Base-by-base conservation (phyloP, 1,284 basidiomycete species). In the Takashimella koratensis region DNA sequence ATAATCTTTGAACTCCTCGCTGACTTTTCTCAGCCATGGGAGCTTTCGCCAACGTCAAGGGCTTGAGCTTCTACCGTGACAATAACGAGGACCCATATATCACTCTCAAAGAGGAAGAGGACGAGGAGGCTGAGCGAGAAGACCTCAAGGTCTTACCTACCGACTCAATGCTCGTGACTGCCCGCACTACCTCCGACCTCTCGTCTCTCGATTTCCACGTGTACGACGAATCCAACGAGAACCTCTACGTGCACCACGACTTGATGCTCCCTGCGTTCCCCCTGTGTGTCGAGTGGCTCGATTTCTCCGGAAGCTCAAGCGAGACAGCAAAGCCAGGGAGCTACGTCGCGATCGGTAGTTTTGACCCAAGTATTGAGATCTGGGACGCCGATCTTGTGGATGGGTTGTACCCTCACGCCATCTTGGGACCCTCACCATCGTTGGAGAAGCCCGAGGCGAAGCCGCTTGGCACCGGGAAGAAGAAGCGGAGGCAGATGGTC, bases 311-410 rank as follows among this genome's bases (percentile, higher is more conserved):
- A n/a, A 50, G 59, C 21, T 48, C 56, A 24, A 68, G 74, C 12
- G 79, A 78, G 59, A 57, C 24, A 51, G 58, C 43, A 8, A 55
- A 57, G 39, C 57, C 69, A 10, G 95, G 95, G 26, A 96, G 87
- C 76, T 98, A 88, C 73, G 86, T 99, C 62, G 96, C 96, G 2
- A 94, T 98, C 13, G 95, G 94, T 10, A 95, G 93, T 3, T 86
- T 98, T 63, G 95, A 98, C 64, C 95, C 95, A 13, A 92, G 95
- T 68, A 98, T 99, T 64, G 96, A 99, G 76, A 93, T 99, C 64
- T 98, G 95, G 93, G 92, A 90, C 43, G 82, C 98, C 61, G 94
- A 98, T 71, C 81, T 88, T 22, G 82, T 98, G 50, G 96, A 98
- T 67, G 86, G 90, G 10, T 87, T 98, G 79, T 98, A 96, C 71